Conservation (phyloP, 176 grass and related monocot species). For the Panicum miliaceum region DNA sequence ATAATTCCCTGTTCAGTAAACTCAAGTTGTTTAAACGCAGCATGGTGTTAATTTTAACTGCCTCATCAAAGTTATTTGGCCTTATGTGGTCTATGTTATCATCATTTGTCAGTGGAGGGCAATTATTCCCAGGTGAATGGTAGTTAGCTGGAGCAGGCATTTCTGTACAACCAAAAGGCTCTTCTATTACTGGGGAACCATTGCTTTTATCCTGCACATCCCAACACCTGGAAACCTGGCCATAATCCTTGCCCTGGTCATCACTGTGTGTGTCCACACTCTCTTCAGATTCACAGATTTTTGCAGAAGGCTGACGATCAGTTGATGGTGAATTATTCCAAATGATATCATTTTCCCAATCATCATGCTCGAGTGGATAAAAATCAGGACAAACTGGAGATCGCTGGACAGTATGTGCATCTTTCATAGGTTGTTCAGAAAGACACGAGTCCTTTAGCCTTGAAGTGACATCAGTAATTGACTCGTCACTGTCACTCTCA, state of each 20-base stretch:
- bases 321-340: conserved; percentile 89
- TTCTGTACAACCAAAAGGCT: conserved; percentile 55
- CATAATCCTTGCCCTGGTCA: conserved; percentile 42
- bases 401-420: conserved; percentile 24
- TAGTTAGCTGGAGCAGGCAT: conserved; percentile 53
- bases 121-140: conserved; percentile 29
- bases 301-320: conserved; percentile 50
- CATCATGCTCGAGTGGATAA: conserved; percentile 88
- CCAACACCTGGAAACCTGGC: conserved; percentile 4
- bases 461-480: conserved; percentile 53
- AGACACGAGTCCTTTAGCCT: conserved; percentile 52
- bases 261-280: conserved; percentile 46
- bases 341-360: conserved; percentile 92
- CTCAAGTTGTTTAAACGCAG: conserved; percentile 64
- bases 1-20: conserved; percentile 76
- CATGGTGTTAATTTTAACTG: conserved; percentile 53
- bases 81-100: conserved; percentile 37
- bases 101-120: conserved; percentile 44
- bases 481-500: conserved; percentile 65
- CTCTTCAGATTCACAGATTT: conserved; percentile 71
- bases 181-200: conserved; percentile 20
- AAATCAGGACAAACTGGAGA: conserved; percentile 78
- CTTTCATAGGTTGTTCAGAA: conserved; percentile 92
- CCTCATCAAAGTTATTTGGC: conserved; percentile 43
- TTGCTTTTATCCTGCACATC: conserved; percentile 46